These are phyloP conservation scores for Trichophyton simii DNA, from an alignment of 2,329 filamentous ascomycete species.

Conservation along the genomic window DNA sequence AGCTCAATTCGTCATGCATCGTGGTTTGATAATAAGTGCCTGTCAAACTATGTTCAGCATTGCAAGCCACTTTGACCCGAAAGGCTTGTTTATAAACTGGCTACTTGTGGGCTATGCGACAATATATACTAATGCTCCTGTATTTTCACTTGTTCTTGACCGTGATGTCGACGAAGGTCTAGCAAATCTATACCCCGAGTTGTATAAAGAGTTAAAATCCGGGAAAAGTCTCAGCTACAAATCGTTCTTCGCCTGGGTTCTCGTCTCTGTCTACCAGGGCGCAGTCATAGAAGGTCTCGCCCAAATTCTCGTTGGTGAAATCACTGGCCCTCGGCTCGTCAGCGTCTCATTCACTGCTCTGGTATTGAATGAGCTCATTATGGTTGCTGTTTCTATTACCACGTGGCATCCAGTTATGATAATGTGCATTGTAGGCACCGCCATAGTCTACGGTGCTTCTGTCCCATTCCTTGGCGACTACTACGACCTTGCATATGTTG, in stretches of 20 bases:
- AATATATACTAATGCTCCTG: slow-evolving; percentile 83
- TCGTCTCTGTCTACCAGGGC: slow-evolving; percentile 90
- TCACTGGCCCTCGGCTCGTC: slow-evolving; percentile 58
- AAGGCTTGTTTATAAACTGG: slow-evolving; percentile 93
- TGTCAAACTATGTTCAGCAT: slow-evolving; percentile 98
- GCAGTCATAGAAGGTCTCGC: slow-evolving; percentile 89
- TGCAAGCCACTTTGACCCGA: slow-evolving; percentile 80
- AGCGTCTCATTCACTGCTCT: slow-evolving; percentile 84
- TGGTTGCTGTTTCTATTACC: slow-evolving; percentile 93
- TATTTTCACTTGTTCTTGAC: slow-evolving; percentile 87
- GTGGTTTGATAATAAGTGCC: slow-evolving; percentile 85
- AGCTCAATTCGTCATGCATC: slow-evolving; percentile 95
- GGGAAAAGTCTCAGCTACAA: slow-evolving; percentile 79
- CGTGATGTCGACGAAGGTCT: slow-evolving; percentile 89
- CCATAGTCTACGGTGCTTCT: slow-evolving; percentile 64
- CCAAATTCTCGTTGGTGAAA: slow-evolving; percentile 71
- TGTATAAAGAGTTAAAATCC: slow-evolving; percentile 92
- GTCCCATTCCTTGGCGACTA: slow-evolving; percentile 82
- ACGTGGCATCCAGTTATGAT: slow-evolving; percentile 97
- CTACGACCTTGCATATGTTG: slow-evolving; percentile 70
- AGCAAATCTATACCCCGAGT: slow-evolving; percentile 87
- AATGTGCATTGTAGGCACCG: slow-evolving; percentile 67
- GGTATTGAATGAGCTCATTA: slow-evolving; percentile 85
- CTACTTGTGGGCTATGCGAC: slow-evolving; percentile 93
- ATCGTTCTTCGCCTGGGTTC: slow-evolving; percentile 94